Base-by-base conservation (phyloP, 805 yeast genomes). In the Candida germanica region DNA sequence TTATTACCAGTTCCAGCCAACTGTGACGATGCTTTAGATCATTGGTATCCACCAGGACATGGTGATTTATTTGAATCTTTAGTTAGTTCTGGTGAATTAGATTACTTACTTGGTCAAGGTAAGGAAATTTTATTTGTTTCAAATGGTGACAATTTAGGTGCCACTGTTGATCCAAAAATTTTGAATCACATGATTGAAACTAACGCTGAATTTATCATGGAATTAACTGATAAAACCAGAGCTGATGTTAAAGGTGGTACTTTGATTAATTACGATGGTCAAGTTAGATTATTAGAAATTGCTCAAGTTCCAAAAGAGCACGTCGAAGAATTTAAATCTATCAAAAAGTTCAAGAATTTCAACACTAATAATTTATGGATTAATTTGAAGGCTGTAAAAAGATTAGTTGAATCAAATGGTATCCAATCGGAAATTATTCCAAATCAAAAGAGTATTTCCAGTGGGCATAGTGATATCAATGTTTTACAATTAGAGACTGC, bases 171-270 rank as follows among this genome's bases (percentile, higher is more conserved):
- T 61, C 72, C 87, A 53, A 79, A 82, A 61, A 87, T 93, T 48
- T 75, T 93, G 56, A 79, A 83, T 64, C 96, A 93, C 71, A 89
- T 93, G 95, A 66, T 87, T 47, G 93, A 86, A 56, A 76, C 95
- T 23, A 82, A 82, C 39, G 80, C 96, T 38, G 98, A 93, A 70
- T 93, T 91, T 66, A 80, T 93, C 50, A 93, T 93, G 98, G 98
- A 93, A 70, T 79, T 93, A 63, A 93, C 98, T 36, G 96, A 91
- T 69, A 93, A 93, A 73, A 93, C 98, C 34, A 83, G 98, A 66
- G 98, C 98, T 23, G 98, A 93, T 64, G 98, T 93, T 57, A 93
- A 93, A 70, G 98, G 98, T 73, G 98, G 98, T 73, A 93, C 98
- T 49, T 78, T 93, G 64, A 89, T 93, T 63, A 87, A 87, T 66